phyloP scores from a whole-genome alignment of 2,329 filamentous ascomycete genomes.

The Venturia asperata region DNA sequence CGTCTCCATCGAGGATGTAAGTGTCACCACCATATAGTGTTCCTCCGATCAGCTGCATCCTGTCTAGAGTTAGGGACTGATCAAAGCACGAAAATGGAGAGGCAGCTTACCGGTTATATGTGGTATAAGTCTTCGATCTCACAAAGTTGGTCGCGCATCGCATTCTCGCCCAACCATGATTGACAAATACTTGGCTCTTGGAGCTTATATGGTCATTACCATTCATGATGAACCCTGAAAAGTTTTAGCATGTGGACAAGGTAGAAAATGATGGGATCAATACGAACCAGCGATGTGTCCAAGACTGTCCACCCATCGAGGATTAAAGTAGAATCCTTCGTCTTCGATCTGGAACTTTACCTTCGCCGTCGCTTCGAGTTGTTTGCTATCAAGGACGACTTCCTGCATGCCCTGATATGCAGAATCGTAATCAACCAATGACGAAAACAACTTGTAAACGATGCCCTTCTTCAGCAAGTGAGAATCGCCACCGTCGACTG shows the following conservation, averaged over 20 bases:
- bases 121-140: constrained; percentile 47
- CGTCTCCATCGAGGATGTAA: constrained; percentile 51
- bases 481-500: too few relatives aligned
- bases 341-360: constrained; percentile 23
- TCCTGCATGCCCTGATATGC: constrained; percentile 25
- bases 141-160: constrained; percentile 48
- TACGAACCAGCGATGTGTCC: too few relatives aligned
- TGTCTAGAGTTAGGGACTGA: constrained; percentile 23
- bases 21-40: constrained; percentile 47
- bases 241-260: background rate
- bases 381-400: constrained; percentile 23
- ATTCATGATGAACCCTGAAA: constrained; percentile 16
- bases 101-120: constrained; percentile 42
- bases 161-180: constrained; percentile 55
- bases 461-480: too few relatives aligned
- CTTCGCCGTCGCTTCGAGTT: constrained; percentile 23
- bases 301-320: too few relatives aligned
- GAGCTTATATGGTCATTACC: constrained; percentile 41
- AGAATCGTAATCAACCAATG: constrained; percentile 25
- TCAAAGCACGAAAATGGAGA: background rate
- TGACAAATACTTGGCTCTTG: constrained; percentile 53
- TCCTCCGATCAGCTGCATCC: constrained; percentile 52
- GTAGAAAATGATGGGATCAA: constrained; percentile 19
- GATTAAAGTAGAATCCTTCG: too few relatives aligned
- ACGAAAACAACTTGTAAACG: constrained; percentile 26